These are phyloP conservation scores for Canavalia gladiata DNA, from an alignment of 306 rosid genomes.

Conservation along the genomic window DNA sequence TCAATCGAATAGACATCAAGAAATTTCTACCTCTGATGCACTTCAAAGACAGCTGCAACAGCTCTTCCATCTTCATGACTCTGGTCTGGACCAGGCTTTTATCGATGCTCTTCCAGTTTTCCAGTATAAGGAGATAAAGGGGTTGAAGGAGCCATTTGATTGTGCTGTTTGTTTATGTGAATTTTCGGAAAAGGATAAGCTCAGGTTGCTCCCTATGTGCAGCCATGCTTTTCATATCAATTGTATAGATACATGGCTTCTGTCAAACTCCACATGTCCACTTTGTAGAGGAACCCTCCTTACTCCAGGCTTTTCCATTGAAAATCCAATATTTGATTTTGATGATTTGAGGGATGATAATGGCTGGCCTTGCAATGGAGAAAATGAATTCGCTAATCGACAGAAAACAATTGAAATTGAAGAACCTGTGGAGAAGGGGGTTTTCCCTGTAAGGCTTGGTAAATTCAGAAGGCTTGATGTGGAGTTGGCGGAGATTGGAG, in stretches of 20 bases:
- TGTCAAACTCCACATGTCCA: constrained; percentile 97
- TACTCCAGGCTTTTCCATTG: constrained; percentile 66
- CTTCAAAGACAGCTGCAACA: constrained; percentile 97
- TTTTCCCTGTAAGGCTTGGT: constrained; percentile 88
- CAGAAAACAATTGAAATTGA: constrained; percentile 75
- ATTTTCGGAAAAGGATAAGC: constrained; percentile 85
- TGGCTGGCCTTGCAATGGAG: constrained; percentile 63
- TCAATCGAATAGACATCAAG: constrained; percentile 72
- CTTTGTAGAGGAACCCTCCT: constrained; percentile 92
- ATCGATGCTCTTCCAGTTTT: constrained; percentile 99
- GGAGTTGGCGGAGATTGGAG: constrained; percentile 63
- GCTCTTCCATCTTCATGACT: constrained; percentile 95
- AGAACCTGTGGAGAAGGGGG: constrained; percentile 72
- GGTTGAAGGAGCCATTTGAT: constrained; percentile 88
- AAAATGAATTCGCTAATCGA: constrained; percentile 54
- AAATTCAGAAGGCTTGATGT: constrained; percentile 71
- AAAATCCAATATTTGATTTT: constrained; percentile 81
- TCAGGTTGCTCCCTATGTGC: constrained; percentile 91
- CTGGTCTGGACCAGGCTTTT: constrained; percentile 95
- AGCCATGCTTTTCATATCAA: constrained; percentile 95
- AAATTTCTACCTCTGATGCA: constrained; percentile 83
- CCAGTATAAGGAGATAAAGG: constrained; percentile 88
- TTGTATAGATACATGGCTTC: constrained; percentile 97
- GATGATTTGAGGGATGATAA: constrained; percentile 86
- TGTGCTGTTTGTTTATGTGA: constrained; percentile 97